phyloP scores from a whole-genome alignment of 768 basidiomycete species.

The Mycena indigotica region DNA sequence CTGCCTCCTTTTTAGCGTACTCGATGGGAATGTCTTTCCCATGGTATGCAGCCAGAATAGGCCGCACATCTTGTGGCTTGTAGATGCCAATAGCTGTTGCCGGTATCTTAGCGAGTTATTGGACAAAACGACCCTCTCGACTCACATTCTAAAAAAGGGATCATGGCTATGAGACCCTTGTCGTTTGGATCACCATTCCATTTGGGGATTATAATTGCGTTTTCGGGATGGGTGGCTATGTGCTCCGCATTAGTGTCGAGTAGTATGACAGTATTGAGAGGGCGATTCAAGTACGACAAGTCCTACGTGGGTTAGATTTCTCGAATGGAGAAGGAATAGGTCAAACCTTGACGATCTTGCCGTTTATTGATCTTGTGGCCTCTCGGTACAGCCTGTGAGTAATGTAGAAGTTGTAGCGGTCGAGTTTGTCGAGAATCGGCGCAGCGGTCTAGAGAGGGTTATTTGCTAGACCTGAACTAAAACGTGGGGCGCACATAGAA shows the following conservation, averaged over 20 bases:
- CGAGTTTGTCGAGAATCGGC: constrained; percentile 90
- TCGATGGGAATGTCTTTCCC: constrained; percentile 89
- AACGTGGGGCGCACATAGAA: constrained; percentile 68
- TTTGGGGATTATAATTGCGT: constrained; percentile 77
- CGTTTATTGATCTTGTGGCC: constrained; percentile 80
- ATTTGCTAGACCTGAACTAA: not conserved
- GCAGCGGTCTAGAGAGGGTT: constrained; percentile 68
- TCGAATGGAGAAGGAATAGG: not conserved
- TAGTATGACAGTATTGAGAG: constrained; percentile 84
- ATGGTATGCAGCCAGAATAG: constrained; percentile 79
- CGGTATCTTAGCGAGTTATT: not conserved
- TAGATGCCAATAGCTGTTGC: constrained; percentile 86
- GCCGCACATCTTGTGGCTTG: constrained; percentile 83
- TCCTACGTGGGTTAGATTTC: constrained; percentile 53
- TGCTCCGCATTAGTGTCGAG: constrained; percentile 87
- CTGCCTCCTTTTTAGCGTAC: constrained; percentile 86
- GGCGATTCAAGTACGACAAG: constrained; percentile 91
- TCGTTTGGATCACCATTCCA: constrained; percentile 81
- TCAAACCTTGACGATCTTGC: constrained; percentile 80
- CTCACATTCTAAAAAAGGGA: constrained; percentile 94
- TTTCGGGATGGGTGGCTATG: constrained; percentile 79
- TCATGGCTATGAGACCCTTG: constrained; percentile 83
- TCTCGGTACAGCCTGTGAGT: constrained; percentile 92
- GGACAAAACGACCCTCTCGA: constrained; percentile 23
- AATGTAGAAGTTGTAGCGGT: constrained; percentile 89